Evolutionary conservation across 73 alveolate species (phyloP), one percentile per base, ranked within the genome.

Genomic region (Paramecium pentaurelia): DNA sequence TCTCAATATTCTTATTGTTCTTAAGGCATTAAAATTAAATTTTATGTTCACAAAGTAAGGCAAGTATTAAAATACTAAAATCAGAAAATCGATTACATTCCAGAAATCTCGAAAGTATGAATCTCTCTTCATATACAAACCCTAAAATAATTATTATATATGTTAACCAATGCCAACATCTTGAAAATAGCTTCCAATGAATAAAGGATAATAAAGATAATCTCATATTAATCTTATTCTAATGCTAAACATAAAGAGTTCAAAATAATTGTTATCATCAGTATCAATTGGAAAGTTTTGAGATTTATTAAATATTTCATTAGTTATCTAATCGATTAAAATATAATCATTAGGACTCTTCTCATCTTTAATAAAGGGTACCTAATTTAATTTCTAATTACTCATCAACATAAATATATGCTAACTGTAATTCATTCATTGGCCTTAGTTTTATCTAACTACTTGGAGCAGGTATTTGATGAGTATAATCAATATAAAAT

Each of bases 81-180:
- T 96, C 58, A 97, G 90, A 95, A 97, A 97, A 93, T 98, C 99
- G 16, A 98, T 80, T 77, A 92, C 77, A 93, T 96, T 96, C 99
- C 99, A 98, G 49, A 95, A 93, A 94, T 98, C 99, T 86, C 97
- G 86, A 28, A 98, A 92, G 90, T 98, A 98, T 37, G 99, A 86
- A 10, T 94, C 87, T 38, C 96, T 96, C 84, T 96, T 98, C 60
- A 96, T 59, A n/a, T 95, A 93, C 44, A 98, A 93, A 3, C 99
- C 99, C 84, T 64, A 64, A 0, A 0, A 27, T 25, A 4, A 12
- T 32, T 14, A 9, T 27, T 28, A 9, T 64, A 16, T 54, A 34
- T 14, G 3, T 40, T 40, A 25, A 64, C 84, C 42, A 34, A 32
- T 28, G 84, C 84, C 12, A 64, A 28, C 47, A 64, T 64, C 28